Conservation (phyloP, 2,329 filamentous ascomycete genomes). For the Aureobasidium sp. region DNA sequence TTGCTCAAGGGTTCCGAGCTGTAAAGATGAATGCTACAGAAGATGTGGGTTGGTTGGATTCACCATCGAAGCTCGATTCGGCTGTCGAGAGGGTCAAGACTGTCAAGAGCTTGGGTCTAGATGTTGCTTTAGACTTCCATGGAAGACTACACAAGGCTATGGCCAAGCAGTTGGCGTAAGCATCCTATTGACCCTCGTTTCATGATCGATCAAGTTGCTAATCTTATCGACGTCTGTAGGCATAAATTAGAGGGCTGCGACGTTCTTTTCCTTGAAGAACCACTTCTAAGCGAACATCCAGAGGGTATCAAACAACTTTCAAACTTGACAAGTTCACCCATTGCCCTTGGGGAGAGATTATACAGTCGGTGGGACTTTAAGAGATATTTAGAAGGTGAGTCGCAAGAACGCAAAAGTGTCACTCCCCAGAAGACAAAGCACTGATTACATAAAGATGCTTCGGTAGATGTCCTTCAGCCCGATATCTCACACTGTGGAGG, state of each 20-base stretch:
- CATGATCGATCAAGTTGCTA: not conserved
- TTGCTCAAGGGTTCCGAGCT: slow-evolving; percentile 53
- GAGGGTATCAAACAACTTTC: slow-evolving; percentile 55
- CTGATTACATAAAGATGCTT: slow-evolving; percentile 34
- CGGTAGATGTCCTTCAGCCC: slow-evolving; percentile 63
- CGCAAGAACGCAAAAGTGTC: not conserved
- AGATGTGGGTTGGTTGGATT: slow-evolving; percentile 67
- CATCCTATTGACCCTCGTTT: slow-evolving; percentile 15
- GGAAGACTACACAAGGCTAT: slow-evolving; percentile 68
- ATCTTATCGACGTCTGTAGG: not conserved
- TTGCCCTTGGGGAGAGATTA: slow-evolving; percentile 62
- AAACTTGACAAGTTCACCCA: slow-evolving; percentile 49
- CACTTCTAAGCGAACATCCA: slow-evolving; percentile 59
- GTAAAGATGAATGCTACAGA: slow-evolving; percentile 75
- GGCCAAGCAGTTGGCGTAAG: slow-evolving; percentile 63
- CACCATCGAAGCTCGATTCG: slow-evolving; percentile 52
- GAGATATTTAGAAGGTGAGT: slow-evolving; percentile 51
- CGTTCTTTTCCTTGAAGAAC: slow-evolving; percentile 67
- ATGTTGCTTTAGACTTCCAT: slow-evolving; percentile 68
- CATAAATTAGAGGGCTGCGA: slow-evolving; percentile 50
- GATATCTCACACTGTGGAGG: slow-evolving; percentile 64
- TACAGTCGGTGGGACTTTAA: slow-evolving; percentile 66
- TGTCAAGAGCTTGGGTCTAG: slow-evolving; percentile 60
- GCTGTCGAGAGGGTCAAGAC: slow-evolving; percentile 58
- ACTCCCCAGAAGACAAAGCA: too few species aligned